Evolutionary conservation across 495 filamentous ascomycete genomes (phyloP).

Genomic region (Talaromyces trachyspermus): DNA sequence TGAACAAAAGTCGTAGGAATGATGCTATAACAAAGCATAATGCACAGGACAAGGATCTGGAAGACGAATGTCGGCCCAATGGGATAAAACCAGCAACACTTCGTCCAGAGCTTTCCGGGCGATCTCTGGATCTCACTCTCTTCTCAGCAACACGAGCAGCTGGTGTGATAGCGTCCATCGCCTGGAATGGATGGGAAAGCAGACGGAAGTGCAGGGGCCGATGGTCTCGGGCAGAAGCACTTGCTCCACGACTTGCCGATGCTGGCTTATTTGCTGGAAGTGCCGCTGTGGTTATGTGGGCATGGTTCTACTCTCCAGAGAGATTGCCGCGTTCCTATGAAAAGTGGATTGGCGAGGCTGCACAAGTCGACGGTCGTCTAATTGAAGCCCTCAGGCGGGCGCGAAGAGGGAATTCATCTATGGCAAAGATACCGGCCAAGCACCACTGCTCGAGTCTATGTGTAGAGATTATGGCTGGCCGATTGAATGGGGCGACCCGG

Average conservation of each 20-base stretch:
- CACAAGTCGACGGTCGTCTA: slow-evolving; percentile 71
- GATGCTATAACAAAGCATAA: neutral
- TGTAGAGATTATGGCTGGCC: slow-evolving; percentile 68
- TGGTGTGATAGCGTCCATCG: slow-evolving; percentile 59
- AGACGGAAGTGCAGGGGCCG: slow-evolving; percentile 25
- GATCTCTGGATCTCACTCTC: slow-evolving; percentile 79
- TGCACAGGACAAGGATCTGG: neutral
- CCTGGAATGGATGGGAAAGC: slow-evolving; percentile 48
- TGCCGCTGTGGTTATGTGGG: slow-evolving; percentile 81
- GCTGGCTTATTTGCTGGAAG: slow-evolving; percentile 70
- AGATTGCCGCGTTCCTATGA: slow-evolving; percentile 69
- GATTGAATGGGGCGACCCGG: slow-evolving; percentile 67
- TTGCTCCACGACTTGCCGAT: slow-evolving; percentile 51
- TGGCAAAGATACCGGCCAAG: slow-evolving; percentile 71
- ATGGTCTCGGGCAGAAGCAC: slow-evolving; percentile 45
- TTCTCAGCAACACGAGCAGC: slow-evolving; percentile 70
- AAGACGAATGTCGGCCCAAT: neutral
- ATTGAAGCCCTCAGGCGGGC: slow-evolving; percentile 65
- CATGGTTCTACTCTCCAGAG: slow-evolving; percentile 72
- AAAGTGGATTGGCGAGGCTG: slow-evolving; percentile 76
- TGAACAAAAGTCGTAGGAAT: slow-evolving; percentile 32
- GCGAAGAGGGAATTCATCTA: slow-evolving; percentile 60
- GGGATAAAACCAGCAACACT: neutral
- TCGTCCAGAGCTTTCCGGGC: slow-evolving; percentile 50
- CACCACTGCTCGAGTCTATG: slow-evolving; percentile 62